A percentile compares a stretch with the other conserved stretches of the same genome.
These are phyloP conservation scores for Athelia sp. DNA, from an alignment of 1,284 basidiomycete species.

Conservation along the genomic window DNA sequence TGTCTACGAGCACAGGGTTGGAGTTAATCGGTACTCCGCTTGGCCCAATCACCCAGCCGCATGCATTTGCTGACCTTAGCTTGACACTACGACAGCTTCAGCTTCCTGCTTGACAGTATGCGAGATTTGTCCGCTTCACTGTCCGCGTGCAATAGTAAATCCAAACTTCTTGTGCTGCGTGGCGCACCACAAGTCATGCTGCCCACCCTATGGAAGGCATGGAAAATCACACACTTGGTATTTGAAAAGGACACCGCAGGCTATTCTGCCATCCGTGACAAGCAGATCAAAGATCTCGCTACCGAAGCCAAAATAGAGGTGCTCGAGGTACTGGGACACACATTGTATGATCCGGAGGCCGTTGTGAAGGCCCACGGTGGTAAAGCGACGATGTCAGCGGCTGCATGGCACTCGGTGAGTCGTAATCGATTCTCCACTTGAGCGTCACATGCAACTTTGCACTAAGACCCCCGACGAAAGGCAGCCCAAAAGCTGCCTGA, in stretches of 20 bases:
- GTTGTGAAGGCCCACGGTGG: no score
- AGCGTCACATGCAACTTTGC: no score
- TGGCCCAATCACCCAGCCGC: not conserved
- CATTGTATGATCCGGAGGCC: not conserved
- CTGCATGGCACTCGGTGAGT: no score
- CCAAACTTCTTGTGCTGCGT: constrained; percentile 39
- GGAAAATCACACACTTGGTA: constrained; percentile 41
- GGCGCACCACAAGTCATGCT: constrained; percentile 37
- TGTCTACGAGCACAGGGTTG: constrained; percentile 38
- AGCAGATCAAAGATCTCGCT: not conserved
- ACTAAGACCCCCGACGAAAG: no score
- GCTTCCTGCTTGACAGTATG: constrained; percentile 35
- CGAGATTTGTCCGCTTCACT: constrained; percentile 30
- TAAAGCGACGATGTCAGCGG: no score
- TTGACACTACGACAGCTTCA: constrained; percentile 8
- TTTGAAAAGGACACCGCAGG: constrained; percentile 30
- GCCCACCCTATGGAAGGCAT: constrained; percentile 34
- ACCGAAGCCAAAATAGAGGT: constrained; percentile 9
- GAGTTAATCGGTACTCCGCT: constrained; percentile 33
- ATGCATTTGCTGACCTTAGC: constrained; percentile 3
- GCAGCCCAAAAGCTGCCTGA: no score
- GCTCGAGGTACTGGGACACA: constrained; percentile 9
- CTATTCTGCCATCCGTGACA: constrained; percentile 12
- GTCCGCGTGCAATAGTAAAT: constrained; percentile 28
- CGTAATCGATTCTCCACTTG: no score